Evolutionary conservation across 1,139 yeast species (phyloP).

Genomic region (Nakaseomyces delphensis): DNA sequence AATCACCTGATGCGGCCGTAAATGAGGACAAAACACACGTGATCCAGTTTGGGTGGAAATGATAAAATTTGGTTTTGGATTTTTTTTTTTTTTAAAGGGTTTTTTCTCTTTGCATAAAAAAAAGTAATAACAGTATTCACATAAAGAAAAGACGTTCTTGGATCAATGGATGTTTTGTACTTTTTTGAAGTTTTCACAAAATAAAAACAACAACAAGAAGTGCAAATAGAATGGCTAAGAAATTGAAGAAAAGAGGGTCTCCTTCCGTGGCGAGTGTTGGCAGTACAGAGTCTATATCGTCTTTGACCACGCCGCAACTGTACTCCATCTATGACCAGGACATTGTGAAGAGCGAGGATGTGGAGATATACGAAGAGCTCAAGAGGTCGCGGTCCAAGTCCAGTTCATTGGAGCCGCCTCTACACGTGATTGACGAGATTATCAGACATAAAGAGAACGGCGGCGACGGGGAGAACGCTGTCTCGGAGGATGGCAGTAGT

Average conservation of each 20-base stretch:
- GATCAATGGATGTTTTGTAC: not conserved
- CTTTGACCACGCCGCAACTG: constrained; percentile 28
- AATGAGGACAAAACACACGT: too few relatives aligned
- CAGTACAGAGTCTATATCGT: constrained; percentile 24
- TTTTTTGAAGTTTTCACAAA: not conserved
- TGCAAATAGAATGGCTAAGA: not conserved
- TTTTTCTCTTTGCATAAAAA: too few relatives aligned
- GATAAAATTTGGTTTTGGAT: too few relatives aligned
- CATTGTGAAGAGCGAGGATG: constrained; percentile 26
- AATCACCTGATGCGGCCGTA: too few relatives aligned
- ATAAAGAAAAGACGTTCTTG: too few relatives aligned
- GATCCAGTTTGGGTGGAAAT: too few relatives aligned
- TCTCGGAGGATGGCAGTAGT: not conserved
- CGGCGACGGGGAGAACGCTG: not conserved
- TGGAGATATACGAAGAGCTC: constrained; percentile 22
- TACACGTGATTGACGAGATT: constrained; percentile 9
- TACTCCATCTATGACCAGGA: constrained; percentile 30
- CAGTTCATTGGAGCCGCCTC: constrained; percentile 4
- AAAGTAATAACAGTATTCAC: too few relatives aligned
- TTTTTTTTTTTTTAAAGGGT: too few relatives aligned
- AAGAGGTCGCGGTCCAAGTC: constrained; percentile 14
- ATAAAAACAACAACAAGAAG: not conserved
- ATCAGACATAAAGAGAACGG: constrained; percentile 4
- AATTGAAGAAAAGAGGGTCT: not conserved
- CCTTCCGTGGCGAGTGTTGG: constrained; percentile 6